Evolutionary conservation across 768 basidiomycete genomes (phyloP).

Genomic region (Lanmaoa rubissima): DNA sequence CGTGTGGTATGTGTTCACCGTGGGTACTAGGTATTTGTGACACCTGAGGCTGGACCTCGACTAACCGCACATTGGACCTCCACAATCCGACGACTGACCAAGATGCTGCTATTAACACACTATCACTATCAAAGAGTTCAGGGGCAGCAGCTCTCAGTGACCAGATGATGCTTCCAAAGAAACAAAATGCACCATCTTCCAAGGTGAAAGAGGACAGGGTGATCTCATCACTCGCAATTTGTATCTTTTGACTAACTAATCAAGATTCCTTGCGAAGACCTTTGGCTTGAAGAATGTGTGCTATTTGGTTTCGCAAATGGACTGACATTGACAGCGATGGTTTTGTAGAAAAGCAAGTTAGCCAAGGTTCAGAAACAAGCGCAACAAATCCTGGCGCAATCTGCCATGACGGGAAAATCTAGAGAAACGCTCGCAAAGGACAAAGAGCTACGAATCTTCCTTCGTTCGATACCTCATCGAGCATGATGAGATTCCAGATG

Average conservation of each 20-base stretch:
- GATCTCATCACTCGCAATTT: constrained; percentile 20
- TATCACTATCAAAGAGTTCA: background rate
- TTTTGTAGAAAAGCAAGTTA: constrained; percentile 85
- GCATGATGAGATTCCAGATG: constrained; percentile 80
- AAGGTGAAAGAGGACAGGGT: constrained; percentile 86
- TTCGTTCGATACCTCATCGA: constrained; percentile 91
- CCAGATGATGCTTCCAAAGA: constrained; percentile 75
- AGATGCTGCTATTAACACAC: background rate
- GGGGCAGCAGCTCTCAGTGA: background rate
- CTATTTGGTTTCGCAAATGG: constrained; percentile 14
- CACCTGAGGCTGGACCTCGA: background rate
- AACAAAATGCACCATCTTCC: constrained; percentile 56
- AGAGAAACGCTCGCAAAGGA: constrained; percentile 79
- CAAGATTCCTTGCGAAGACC: constrained; percentile 50
- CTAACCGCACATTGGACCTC: background rate
- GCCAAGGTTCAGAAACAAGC: constrained; percentile 89
- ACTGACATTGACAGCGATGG: constrained; percentile 8
- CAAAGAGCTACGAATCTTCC: constrained; percentile 80
- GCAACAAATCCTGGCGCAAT: constrained; percentile 75
- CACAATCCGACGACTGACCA: background rate
- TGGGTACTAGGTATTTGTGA: background rate
- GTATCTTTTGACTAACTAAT: constrained; percentile 25
- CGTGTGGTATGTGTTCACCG: background rate
- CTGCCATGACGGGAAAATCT: constrained; percentile 73
- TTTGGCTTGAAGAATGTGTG: constrained; percentile 87